These are phyloP conservation scores for Ascomycota sp. DNA, from an alignment of 2,329 filamentous ascomycete genomes.

Conservation along the genomic window DNA sequence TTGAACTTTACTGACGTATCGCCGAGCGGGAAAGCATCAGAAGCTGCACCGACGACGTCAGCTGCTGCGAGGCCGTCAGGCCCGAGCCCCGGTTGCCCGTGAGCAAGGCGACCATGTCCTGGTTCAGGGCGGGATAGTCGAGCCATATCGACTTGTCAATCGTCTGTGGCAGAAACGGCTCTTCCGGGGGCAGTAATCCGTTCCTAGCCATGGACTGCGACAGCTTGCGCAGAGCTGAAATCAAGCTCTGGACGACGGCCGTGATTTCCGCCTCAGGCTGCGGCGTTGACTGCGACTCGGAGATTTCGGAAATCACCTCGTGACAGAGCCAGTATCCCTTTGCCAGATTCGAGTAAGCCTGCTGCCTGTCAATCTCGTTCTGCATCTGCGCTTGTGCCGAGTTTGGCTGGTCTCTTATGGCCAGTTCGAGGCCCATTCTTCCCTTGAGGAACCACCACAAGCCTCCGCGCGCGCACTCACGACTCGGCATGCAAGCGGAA, in stretches of 20 bases:
- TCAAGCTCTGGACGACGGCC: constrained; percentile 32
- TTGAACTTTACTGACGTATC: constrained; percentile 57
- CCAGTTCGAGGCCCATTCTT: constrained; percentile 50
- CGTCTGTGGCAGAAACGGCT: constrained; percentile 50
- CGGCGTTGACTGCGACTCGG: constrained; percentile 20
- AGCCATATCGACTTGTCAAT: constrained; percentile 71
- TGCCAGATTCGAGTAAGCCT: constrained; percentile 68
- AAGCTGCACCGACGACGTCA: constrained; percentile 27
- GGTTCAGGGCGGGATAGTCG: constrained; percentile 51
- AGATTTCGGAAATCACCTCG: constrained; percentile 28
- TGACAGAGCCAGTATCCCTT: constrained; percentile 70
- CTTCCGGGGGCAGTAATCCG: constrained; percentile 51
- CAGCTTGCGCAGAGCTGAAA: constrained; percentile 50
- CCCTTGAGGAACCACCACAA: constrained; percentile 86
- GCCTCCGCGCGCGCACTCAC: constrained; percentile 50
- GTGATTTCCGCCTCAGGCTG: constrained; percentile 25
- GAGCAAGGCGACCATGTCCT: constrained; percentile 51
- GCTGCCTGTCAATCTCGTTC: constrained; percentile 38
- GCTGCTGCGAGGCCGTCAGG: constrained; percentile 26
- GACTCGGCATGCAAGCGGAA: constrained; percentile 59
- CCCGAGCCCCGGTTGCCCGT: constrained; percentile 36
- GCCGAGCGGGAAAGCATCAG: constrained; percentile 56
- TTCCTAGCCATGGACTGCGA: constrained; percentile 71
- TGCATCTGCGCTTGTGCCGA: constrained; percentile 29
- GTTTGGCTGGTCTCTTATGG: constrained; percentile 42